These are phyloP conservation scores for Herpetospermum pedunculosum DNA, from an alignment of 306 rosid species.

Conservation along the genomic window DNA sequence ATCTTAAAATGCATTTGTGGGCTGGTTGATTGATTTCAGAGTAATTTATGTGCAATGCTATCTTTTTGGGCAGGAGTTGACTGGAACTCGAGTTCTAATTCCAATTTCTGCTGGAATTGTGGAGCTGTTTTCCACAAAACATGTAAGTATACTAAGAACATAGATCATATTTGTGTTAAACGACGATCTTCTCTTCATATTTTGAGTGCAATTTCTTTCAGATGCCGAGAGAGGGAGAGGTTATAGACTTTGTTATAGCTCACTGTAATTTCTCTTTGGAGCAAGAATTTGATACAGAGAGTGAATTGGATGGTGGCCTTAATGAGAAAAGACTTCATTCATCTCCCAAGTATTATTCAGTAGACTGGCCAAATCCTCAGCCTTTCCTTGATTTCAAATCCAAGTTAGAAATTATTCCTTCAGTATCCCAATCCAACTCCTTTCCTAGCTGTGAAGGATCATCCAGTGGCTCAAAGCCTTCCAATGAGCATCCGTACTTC, in stretches of 20 bases:
- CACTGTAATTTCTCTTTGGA: slow-evolving; percentile 27
- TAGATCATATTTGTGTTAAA: neutral
- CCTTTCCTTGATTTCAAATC: slow-evolving; percentile 17
- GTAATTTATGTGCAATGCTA: neutral
- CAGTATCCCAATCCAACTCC: slow-evolving; percentile 24
- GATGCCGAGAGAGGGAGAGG: slow-evolving; percentile 40
- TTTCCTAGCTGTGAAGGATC: slow-evolving; percentile 45
- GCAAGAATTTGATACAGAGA: slow-evolving; percentile 25
- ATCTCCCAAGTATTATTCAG: slow-evolving; percentile 12
- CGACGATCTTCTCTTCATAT: slow-evolving; percentile 1
- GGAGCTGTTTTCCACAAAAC: slow-evolving; percentile 54
- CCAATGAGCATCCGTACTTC: slow-evolving; percentile 24
- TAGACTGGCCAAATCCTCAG: slow-evolving; percentile 10
- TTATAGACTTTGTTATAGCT: slow-evolving; percentile 38
- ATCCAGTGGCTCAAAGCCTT: slow-evolving; percentile 43
- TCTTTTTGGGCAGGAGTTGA: slow-evolving; percentile 16
- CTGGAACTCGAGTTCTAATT: slow-evolving; percentile 58
- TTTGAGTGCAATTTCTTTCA: slow-evolving; percentile 22
- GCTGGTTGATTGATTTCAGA: neutral
- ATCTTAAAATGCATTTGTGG: neutral
- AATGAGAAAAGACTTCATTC: slow-evolving; percentile 15
- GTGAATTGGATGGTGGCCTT: slow-evolving; percentile 17
- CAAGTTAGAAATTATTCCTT: slow-evolving; percentile 12
- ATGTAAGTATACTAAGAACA: slow-evolving; percentile 26
- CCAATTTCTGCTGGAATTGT: slow-evolving; percentile 60